Percentiles rank a stretch among this genome's conserved stretches.
Conservation (phyloP, 202 grass and related monocot species). For the Panicum virgatum region DNA sequence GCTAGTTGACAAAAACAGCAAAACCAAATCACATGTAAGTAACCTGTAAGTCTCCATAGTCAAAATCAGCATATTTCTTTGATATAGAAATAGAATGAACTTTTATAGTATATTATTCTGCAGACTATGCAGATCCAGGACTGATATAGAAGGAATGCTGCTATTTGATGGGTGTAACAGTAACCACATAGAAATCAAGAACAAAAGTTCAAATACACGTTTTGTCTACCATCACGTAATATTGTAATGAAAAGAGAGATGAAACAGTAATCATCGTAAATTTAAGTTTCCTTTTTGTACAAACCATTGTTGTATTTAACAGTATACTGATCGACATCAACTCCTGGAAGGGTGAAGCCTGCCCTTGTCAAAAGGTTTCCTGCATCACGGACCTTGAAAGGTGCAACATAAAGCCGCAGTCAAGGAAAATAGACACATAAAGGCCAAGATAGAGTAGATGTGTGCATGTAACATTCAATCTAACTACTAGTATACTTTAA, state of each 20-base stretch:
- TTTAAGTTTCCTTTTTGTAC: constrained; percentile 28
- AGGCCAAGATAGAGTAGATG: background rate
- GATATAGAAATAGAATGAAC: constrained; percentile 1
- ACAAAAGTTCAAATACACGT: constrained; percentile 4
- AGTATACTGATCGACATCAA: constrained; percentile 91
- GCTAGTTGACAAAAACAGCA: constrained; percentile 49
- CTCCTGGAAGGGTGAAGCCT: constrained; percentile 79
- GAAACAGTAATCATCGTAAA: constrained; percentile 12
- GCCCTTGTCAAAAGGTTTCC: constrained; percentile 94
- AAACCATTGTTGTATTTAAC: constrained; percentile 86
- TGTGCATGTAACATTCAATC: background rate
- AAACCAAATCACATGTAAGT: constrained; percentile 8
- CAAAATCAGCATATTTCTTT: background rate
- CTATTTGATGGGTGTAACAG: constrained; percentile 18
- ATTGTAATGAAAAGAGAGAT: constrained; percentile 10
- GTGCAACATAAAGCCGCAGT: constrained; percentile 8
- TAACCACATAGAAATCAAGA: background rate
- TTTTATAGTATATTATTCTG: constrained; percentile 13
- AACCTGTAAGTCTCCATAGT: background rate
- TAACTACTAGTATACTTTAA: too few relatives aligned
- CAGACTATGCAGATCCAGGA: background rate
- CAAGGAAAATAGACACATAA: constrained; percentile 31
- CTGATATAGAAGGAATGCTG: background rate
- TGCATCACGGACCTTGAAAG: constrained; percentile 84
- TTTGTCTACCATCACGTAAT: constrained; percentile 34